These are phyloP conservation scores for Chaetomium strumarium DNA, from an alignment of 2,329 filamentous ascomycete species.

Conservation along the genomic window DNA sequence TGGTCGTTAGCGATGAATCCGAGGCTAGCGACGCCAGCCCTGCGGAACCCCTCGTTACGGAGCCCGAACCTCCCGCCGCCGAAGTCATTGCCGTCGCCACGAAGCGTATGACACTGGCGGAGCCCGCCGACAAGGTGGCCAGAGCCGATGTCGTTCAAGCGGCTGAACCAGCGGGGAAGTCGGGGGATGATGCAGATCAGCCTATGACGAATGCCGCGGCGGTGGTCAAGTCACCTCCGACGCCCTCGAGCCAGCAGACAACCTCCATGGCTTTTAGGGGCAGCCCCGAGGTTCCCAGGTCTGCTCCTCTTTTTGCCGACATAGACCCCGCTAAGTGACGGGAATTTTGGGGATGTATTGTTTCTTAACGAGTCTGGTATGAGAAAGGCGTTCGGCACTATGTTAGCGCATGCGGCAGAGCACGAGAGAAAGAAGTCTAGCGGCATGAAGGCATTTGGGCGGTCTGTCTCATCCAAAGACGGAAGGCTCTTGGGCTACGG, in stretches of 20 bases:
- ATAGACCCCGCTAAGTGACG: constrained; percentile 22
- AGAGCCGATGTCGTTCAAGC: background rate
- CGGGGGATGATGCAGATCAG: constrained; percentile 4
- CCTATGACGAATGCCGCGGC: constrained; percentile 9
- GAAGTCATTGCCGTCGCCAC: constrained; percentile 24
- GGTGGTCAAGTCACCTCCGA: constrained; percentile 25
- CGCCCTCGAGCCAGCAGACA: constrained; percentile 25
- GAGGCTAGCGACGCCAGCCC: constrained; percentile 18
- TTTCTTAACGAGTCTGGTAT: constrained; percentile 2
- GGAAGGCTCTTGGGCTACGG: background rate
- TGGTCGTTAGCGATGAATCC: constrained; percentile 24
- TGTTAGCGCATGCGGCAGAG: constrained; percentile 7
- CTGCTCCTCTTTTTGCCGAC: constrained; percentile 30
- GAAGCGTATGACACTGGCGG: constrained; percentile 2
- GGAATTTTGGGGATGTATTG: background rate
- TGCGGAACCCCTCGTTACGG: constrained; percentile 29
- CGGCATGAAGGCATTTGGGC: background rate
- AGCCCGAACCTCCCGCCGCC: constrained; percentile 20
- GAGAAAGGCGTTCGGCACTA: constrained; percentile 16
- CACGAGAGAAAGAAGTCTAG: constrained; percentile 1
- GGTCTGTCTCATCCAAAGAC: background rate
- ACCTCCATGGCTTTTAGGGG: constrained; percentile 53
- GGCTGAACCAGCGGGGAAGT: constrained; percentile 3
- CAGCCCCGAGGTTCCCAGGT: constrained; percentile 53
- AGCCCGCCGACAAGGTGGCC: background rate